Percentiles rank a stretch among this genome's conserved stretches.
Conservation (phyloP, 345 rosid genomes). For the Melaleuca alternifolia region DNA sequence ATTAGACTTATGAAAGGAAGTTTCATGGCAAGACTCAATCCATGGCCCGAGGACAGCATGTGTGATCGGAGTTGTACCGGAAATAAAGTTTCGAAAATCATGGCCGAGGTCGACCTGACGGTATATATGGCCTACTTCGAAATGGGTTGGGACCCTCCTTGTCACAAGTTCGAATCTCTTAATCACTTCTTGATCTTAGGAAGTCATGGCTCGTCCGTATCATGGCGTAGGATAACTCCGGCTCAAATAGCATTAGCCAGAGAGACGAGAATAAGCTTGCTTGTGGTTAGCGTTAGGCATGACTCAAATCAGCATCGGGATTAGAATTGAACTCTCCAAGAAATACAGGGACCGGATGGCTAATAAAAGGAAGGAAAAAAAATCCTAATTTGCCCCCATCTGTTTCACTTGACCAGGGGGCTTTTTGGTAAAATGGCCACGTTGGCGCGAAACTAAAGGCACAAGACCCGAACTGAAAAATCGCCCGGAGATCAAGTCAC, state of each 20-base stretch:
- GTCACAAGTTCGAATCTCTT: too few species aligned
- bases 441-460: conserved; percentile 18
- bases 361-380: not conserved
- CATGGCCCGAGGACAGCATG: too few species aligned
- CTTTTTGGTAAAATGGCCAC: not conserved
- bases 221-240: not conserved
- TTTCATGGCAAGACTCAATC: too few species aligned
- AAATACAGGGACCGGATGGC: not conserved
- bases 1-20: too few species aligned
- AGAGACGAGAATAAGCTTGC: not conserved
- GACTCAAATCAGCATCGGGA: not conserved
- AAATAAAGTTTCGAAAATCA: too few species aligned
- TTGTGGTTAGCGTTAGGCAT: not conserved
- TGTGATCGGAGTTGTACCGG: too few species aligned
- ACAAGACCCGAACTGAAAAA: conserved; percentile 10
- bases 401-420: not conserved
- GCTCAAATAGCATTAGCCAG: not conserved
- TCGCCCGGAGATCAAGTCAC: not conserved
- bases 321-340: not conserved
- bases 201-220: not conserved
- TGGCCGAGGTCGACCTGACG: too few species aligned
- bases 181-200: not conserved
- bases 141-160: not conserved
- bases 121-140: too few species aligned
- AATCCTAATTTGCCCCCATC: not conserved